Evolutionary conservation across 495 filamentous ascomycete species (phyloP).

Genomic region (Neurospora sp.): DNA sequence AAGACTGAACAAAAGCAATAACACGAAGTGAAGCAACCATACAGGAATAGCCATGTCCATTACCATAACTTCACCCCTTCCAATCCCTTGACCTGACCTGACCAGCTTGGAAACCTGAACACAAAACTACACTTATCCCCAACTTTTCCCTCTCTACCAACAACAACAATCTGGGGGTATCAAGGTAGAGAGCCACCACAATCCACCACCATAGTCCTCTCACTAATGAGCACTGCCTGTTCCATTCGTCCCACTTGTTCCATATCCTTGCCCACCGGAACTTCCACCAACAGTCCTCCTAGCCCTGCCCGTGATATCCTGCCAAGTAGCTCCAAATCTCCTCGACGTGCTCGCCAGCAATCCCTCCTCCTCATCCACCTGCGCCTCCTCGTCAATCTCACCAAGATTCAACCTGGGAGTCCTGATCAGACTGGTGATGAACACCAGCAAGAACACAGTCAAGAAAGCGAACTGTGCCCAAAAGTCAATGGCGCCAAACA

Average conservation of each 20-base stretch:
- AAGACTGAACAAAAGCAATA: not conserved
- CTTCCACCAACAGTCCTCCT: not conserved
- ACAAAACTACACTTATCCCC: not conserved
- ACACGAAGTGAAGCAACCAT: not conserved
- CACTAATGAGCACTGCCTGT: not conserved
- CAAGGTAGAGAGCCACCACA: not conserved
- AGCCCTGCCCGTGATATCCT: conserved; percentile 60
- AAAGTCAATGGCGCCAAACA: conserved; percentile 88
- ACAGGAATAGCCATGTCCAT: not conserved
- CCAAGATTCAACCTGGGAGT: conserved; percentile 65
- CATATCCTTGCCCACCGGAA: conserved; percentile 5
- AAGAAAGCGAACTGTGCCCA: conserved; percentile 93
- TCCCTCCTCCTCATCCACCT: conserved; percentile 92
- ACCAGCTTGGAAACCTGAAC: not conserved
- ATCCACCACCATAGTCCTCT: not conserved
- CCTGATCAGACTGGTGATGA: conserved; percentile 64
- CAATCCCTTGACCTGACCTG: not conserved
- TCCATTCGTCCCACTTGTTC: conserved; percentile 7
- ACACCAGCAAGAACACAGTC: conserved; percentile 68
- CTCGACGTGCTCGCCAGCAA: conserved; percentile 72
- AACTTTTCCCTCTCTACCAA: not conserved
- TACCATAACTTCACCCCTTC: not conserved
- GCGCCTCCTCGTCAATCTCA: conserved; percentile 75
- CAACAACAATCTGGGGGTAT: not conserved
- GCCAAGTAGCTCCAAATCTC: conserved; percentile 75